Conservation (phyloP, 2,329 filamentous ascomycete genomes). For the Lasiodiplodia gonubiensis region DNA sequence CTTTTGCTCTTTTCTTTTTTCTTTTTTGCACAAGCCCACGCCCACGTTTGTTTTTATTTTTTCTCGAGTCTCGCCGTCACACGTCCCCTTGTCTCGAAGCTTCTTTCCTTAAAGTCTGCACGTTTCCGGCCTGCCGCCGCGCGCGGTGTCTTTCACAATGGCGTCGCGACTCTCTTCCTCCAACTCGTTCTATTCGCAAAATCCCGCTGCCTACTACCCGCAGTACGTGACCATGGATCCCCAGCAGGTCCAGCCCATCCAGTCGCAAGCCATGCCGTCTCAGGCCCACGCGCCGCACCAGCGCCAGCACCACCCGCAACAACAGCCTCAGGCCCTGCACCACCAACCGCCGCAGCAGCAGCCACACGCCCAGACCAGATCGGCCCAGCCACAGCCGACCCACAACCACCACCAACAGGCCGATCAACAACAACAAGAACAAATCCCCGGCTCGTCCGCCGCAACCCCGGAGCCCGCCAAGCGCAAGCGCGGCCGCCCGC, state of each 20-base stretch:
- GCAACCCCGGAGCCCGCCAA: conserved; percentile 16
- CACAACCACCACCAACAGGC: neutral
- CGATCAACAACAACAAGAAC: conserved; percentile 4
- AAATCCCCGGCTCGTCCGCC: neutral
- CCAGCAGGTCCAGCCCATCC: conserved; percentile 2
- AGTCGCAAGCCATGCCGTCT: neutral
- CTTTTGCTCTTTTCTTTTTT: conserved; percentile 12
- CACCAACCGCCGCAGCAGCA: neutral
- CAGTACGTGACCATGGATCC: conserved; percentile 10
- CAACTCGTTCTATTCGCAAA: conserved; percentile 6
- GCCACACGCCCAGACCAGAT: neutral
- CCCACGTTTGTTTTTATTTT: conserved; percentile 1
- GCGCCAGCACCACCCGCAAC: conserved; percentile 1
- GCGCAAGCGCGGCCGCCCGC: conserved; percentile 27
- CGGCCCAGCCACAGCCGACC: neutral
- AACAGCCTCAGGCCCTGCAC: neutral
- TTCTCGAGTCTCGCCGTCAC: neutral
- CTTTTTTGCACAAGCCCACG: neutral
- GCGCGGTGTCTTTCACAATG: neutral
- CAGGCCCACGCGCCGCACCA: neutral
- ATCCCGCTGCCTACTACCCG: conserved; percentile 10
- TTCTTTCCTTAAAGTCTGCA: neutral
- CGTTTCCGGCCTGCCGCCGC: neutral
- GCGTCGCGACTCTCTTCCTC: conserved; percentile 15
- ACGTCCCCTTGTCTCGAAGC: neutral